Percentiles rank a stretch among this genome's conserved stretches.
phyloP scores from a whole-genome alignment of 441 rosid genomes.

The Adansonia grandidieri region DNA sequence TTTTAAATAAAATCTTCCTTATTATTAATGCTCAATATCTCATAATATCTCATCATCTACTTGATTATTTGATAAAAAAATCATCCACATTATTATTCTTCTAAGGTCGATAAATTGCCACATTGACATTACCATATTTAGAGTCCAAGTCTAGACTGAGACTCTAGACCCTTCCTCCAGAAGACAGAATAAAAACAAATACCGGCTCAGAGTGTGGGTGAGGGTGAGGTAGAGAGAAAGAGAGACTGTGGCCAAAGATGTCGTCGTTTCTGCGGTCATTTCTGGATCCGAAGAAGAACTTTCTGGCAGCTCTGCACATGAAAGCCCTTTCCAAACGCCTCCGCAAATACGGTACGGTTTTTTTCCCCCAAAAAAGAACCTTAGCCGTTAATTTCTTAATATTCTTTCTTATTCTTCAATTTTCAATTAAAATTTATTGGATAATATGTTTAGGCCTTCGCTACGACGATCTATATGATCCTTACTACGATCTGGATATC shows the following conservation, averaged over 20 bases:
- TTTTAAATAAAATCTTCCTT: too few relatives aligned
- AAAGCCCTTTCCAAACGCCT: slow-evolving; percentile 72
- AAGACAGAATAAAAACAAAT: not conserved
- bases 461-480: slow-evolving; percentile 87
- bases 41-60: not conserved
- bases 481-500: slow-evolving; percentile 71
- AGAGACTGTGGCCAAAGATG: slow-evolving; percentile 37
- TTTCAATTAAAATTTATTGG: not conserved
- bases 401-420: not conserved
- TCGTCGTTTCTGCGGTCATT: slow-evolving; percentile 53
- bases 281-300: slow-evolving; percentile 77
- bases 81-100: not conserved
- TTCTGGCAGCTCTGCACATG: slow-evolving; percentile 78
- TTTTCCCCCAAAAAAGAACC: slow-evolving; percentile 1
- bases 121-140: not conserved
- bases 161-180: not conserved
- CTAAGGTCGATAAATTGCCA: not conserved
- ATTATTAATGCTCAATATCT: not conserved
- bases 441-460: slow-evolving; percentile 57
- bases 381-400: slow-evolving; percentile 17
- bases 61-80: not conserved
- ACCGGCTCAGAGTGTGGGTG: too few relatives aligned
- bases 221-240: slow-evolving; percentile 7
- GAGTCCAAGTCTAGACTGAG: too few relatives aligned
- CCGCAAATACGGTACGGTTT: slow-evolving; percentile 61